Evolutionary conservation across 805 yeast species (phyloP).

Genomic region (Hagleromyces aurorensis): DNA sequence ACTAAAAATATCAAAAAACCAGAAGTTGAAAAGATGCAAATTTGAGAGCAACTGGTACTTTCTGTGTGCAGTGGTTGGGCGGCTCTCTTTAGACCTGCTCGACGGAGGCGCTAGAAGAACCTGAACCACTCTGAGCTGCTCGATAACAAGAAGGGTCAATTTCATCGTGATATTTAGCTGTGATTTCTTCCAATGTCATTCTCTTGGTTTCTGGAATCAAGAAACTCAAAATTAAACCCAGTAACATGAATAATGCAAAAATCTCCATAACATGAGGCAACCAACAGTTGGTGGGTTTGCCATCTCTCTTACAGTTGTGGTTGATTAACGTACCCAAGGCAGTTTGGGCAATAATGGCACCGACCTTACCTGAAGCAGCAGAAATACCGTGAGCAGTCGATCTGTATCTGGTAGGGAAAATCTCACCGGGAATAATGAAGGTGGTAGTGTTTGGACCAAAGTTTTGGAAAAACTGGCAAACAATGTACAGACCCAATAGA

Average conservation of each 20-base stretch:
- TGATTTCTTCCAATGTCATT: slow-evolving; percentile 77
- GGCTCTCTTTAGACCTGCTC: too few relatives aligned
- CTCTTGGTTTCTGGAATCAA: slow-evolving; percentile 88
- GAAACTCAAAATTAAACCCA: slow-evolving; percentile 59
- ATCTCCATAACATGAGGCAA: slow-evolving; percentile 91
- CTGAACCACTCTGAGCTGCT: slow-evolving; percentile 6
- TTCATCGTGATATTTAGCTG: slow-evolving; percentile 80
- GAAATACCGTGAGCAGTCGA: slow-evolving; percentile 93
- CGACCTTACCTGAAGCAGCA: slow-evolving; percentile 87
- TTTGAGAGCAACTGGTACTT: too few relatives aligned
- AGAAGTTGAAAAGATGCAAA: too few relatives aligned
- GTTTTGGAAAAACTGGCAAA: slow-evolving; percentile 82
- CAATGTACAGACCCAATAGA: slow-evolving; percentile 65
- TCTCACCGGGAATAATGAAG: slow-evolving; percentile 85
- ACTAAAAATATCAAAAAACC: too few relatives aligned
- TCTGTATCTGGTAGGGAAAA: slow-evolving; percentile 91
- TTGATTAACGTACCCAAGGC: slow-evolving; percentile 76
- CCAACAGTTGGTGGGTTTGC: slow-evolving; percentile 54
- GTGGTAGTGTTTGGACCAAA: slow-evolving; percentile 94
- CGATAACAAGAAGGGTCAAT: slow-evolving; percentile 41
- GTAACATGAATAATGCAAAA: slow-evolving; percentile 84
- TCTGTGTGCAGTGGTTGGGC: too few relatives aligned
- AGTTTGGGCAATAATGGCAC: slow-evolving; percentile 88
- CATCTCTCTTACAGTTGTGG: slow-evolving; percentile 62
- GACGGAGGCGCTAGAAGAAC: too few relatives aligned